phyloP scores from a whole-genome alignment of 805 yeast genomes.

The Saccharomycopsis amapae region DNA sequence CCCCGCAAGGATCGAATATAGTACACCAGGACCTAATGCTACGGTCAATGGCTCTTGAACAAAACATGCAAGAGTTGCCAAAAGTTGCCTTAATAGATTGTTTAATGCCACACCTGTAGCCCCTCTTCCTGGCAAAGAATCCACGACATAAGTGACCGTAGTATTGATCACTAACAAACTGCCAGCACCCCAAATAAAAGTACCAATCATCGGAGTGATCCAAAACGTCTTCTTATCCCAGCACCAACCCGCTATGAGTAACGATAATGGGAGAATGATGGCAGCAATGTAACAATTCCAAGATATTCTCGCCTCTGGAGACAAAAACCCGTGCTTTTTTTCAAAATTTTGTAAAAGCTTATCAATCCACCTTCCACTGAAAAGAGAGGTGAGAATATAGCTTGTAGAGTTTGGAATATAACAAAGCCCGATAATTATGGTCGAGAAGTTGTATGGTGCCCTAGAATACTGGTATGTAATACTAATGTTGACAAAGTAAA shows the following conservation, averaged over 20 bases:
- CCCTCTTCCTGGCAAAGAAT: conserved; percentile 79
- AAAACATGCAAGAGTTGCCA: conserved; percentile 74
- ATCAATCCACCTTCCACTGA: conserved; percentile 80
- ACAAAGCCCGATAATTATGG: conserved; percentile 62
- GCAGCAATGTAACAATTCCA: conserved; percentile 67
- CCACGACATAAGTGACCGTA: conserved; percentile 74
- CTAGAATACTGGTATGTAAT: conserved; percentile 54
- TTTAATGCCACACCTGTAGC: conserved; percentile 85
- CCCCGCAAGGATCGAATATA: conserved; percentile 61
- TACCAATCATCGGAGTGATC: conserved; percentile 76
- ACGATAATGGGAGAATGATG: conserved; percentile 50
- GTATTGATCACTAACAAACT: conserved; percentile 81
- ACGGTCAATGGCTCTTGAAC: conserved; percentile 60
- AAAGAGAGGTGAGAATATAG: conserved; percentile 65
- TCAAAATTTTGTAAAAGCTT: conserved; percentile 45
- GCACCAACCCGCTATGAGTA: conserved; percentile 80
- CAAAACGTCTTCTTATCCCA: conserved; percentile 52
- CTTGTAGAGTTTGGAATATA: conserved; percentile 81
- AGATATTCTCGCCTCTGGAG: conserved; percentile 75
- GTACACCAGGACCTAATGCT: conserved; percentile 66
- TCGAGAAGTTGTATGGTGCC: conserved; percentile 61
- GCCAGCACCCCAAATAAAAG: conserved; percentile 75
- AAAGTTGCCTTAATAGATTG: conserved; percentile 61
- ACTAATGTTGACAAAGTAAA: conserved; percentile 71
- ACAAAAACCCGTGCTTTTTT: conserved; percentile 53